phyloP scores from a whole-genome alignment of 192 early-diverging fungal genomes.

The Lobosporangium transversale region DNA sequence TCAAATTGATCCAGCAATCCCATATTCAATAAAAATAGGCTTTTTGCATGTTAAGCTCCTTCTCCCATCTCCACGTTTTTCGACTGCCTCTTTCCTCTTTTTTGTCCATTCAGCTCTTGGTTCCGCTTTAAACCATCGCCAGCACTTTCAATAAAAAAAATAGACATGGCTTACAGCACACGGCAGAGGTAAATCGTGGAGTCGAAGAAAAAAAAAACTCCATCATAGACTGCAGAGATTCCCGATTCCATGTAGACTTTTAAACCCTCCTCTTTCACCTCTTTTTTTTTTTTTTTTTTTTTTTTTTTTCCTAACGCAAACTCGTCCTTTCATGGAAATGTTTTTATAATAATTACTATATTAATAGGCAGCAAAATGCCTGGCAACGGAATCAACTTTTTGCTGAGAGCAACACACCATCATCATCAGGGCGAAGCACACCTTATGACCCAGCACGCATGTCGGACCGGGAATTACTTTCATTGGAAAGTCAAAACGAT shows the following conservation, averaged over 20 bases:
- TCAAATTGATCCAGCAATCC: too few species aligned
- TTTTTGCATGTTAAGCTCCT: too few species aligned
- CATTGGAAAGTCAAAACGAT: constrained; percentile 49
- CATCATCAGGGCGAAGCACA: constrained; percentile 34
- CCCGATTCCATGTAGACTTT: background rate
- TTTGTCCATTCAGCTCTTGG: too few species aligned
- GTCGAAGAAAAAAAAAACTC: background rate
- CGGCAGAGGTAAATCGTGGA: constrained; percentile 5
- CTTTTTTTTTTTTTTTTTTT: background rate
- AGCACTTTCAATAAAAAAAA: too few species aligned
- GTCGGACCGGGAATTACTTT: constrained; percentile 39
- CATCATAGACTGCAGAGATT: background rate
- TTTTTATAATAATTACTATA: too few species aligned
- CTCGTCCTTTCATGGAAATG: too few species aligned
- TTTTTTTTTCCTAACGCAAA: too few species aligned
- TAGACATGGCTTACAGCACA: constrained; percentile 11
- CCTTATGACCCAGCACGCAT: constrained; percentile 44
- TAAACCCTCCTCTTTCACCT: background rate
- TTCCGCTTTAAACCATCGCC: too few species aligned
- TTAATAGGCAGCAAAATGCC: constrained; percentile 31
- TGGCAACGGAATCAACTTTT: constrained; percentile 44
- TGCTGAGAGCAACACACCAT: constrained; percentile 14
- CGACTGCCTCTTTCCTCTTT: too few species aligned
- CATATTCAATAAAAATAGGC: too few species aligned
- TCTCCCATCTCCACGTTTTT: background rate